phyloP scores from a whole-genome alignment of 805 yeast genomes.

The Ogataea corticis region DNA sequence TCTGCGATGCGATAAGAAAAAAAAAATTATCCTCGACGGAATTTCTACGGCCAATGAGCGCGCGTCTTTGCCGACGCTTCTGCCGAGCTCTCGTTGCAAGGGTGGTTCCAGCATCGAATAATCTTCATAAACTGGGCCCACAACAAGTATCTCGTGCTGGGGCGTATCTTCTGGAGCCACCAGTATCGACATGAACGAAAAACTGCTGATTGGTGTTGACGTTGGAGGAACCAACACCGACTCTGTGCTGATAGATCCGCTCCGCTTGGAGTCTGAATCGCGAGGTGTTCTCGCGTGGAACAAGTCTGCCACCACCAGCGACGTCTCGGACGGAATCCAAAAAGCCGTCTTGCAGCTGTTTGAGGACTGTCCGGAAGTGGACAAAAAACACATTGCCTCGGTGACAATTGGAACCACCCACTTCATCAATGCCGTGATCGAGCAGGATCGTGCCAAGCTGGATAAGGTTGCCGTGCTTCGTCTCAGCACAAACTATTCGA shows the following conservation, averaged over 20 bases:
- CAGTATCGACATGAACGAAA: slow-evolving; percentile 1
- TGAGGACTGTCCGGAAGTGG: slow-evolving; percentile 19
- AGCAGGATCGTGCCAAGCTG: slow-evolving; percentile 41
- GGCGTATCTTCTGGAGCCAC: no score
- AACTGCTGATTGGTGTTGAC: slow-evolving; percentile 43
- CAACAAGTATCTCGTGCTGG: no score
- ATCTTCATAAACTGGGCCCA: no score
- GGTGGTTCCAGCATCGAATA: no score
- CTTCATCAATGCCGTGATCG: slow-evolving; percentile 50
- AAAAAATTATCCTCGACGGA: neutral
- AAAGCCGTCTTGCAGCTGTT: slow-evolving; percentile 37
- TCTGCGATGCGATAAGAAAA: neutral
- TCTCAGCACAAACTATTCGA: slow-evolving; percentile 43
- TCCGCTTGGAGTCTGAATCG: slow-evolving; percentile 17
- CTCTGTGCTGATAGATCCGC: slow-evolving; percentile 44
- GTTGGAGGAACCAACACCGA: slow-evolving; percentile 56
- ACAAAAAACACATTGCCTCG: slow-evolving; percentile 32
- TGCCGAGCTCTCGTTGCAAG: neutral
- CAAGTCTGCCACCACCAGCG: slow-evolving; percentile 46
- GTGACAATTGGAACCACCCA: slow-evolving; percentile 54
- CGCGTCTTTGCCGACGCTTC: neutral
- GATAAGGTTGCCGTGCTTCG: slow-evolving; percentile 46
- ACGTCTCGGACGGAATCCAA: slow-evolving; percentile 45
- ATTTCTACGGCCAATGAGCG: neutral
- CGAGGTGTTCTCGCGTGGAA: slow-evolving; percentile 43